phyloP scores from a whole-genome alignment of 345 rosid species.

The Citrus cavaleriei region DNA sequence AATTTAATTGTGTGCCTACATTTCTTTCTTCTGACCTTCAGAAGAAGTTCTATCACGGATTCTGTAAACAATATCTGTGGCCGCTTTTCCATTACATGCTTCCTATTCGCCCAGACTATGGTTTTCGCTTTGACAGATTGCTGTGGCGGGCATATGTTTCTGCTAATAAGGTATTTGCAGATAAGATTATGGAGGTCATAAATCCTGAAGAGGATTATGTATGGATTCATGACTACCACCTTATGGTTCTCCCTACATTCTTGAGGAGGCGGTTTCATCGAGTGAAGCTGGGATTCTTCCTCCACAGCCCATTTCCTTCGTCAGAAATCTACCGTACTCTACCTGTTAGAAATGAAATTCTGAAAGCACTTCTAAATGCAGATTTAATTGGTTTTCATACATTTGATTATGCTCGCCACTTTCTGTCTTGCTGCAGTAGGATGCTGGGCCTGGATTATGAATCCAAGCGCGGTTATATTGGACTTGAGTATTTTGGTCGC shows the following conservation, averaged over 20 bases:
- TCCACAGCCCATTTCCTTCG: slow-evolving; percentile 50
- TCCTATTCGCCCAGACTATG: slow-evolving; percentile 44
- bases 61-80: slow-evolving; percentile 47
- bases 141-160: slow-evolving; percentile 50
- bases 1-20: slow-evolving; percentile 42
- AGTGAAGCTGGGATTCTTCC: slow-evolving; percentile 51
- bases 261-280: slow-evolving; percentile 40
- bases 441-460: slow-evolving; percentile 50
- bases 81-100: slow-evolving; percentile 53
- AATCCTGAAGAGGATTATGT: slow-evolving; percentile 42
- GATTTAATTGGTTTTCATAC: slow-evolving; percentile 52
- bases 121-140: slow-evolving; percentile 34
- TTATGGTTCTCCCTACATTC: slow-evolving; percentile 46
- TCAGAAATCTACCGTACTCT: slow-evolving; percentile 48
- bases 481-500: slow-evolving; percentile 48
- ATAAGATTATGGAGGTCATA: slow-evolving; percentile 41
- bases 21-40: slow-evolving; percentile 42
- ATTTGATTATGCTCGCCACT: slow-evolving; percentile 50
- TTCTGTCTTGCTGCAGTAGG: slow-evolving; percentile 46
- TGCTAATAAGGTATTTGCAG: slow-evolving; percentile 47
- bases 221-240: slow-evolving; percentile 58
- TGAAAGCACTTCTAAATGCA: slow-evolving; percentile 40
- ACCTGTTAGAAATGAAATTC: slow-evolving; percentile 41
- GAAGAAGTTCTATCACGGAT: slow-evolving; percentile 40
- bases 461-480: slow-evolving; percentile 49